These are phyloP conservation scores for Aleurites moluccanus DNA, from an alignment of 441 rosid genomes.

Conservation along the genomic window DNA sequence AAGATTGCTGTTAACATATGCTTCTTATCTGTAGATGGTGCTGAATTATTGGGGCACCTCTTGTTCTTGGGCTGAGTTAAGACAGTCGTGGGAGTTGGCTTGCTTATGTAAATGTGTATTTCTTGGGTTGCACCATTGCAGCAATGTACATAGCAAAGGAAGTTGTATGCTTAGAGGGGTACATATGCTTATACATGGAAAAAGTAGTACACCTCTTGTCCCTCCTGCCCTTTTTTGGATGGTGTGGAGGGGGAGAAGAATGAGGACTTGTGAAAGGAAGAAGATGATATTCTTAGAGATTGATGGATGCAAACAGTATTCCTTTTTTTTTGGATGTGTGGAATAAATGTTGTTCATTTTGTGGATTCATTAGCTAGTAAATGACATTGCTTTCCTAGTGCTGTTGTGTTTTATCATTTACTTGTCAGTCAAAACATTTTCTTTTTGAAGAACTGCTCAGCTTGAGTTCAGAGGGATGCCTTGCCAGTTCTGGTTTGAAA, in stretches of 20 bases:
- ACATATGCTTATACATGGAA: background rate
- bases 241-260: background rate
- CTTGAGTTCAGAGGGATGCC: background rate
- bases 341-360: background rate
- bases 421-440: background rate
- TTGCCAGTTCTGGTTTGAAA: background rate
- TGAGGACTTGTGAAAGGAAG: background rate
- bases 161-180: background rate
- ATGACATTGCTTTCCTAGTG: background rate
- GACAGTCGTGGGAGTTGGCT: background rate
- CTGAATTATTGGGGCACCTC: background rate
- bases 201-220: background rate
- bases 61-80: background rate
- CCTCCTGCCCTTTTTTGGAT: background rate
- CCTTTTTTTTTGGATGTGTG: background rate
- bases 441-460: background rate
- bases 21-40: background rate
- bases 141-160: background rate
- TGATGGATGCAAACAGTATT: background rate
- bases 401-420: background rate
- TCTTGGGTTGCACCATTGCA: background rate
- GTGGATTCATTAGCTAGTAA: background rate
- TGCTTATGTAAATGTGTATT: background rate
- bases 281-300: background rate
- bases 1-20: background rate